Conservation (phyloP, 805 yeast species). For the Vanderwaltozyma verrucispora region DNA sequence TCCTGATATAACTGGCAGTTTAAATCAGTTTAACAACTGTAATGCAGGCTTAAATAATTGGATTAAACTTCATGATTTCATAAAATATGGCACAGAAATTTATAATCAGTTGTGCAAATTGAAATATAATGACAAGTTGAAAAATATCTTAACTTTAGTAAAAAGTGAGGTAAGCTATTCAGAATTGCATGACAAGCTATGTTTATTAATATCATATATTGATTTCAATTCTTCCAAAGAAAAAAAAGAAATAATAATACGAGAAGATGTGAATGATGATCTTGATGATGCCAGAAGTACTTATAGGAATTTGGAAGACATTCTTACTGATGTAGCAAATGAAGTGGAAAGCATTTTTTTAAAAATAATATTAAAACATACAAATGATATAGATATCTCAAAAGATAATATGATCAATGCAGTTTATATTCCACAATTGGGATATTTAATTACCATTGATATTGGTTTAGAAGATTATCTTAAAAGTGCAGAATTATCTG, state of each 20-base stretch:
- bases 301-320: slow-evolving; percentile 27
- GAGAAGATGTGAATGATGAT: slow-evolving; percentile 22
- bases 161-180: slow-evolving; percentile 6
- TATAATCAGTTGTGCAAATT: slow-evolving; percentile 6
- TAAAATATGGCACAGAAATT: slow-evolving; percentile 14
- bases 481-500: slow-evolving; percentile 1
- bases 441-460: slow-evolving; percentile 30
- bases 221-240: slow-evolving; percentile 31
- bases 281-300: slow-evolving; percentile 21
- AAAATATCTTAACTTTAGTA: slow-evolving; percentile 10
- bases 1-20: slow-evolving; percentile 22
- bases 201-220: too few species aligned
- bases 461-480: slow-evolving; percentile 1
- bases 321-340: slow-evolving; percentile 17
- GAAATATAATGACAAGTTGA: background rate
- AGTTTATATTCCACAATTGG: slow-evolving; percentile 38
- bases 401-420: slow-evolving; percentile 22
- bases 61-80: slow-evolving; percentile 21
- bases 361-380: slow-evolving; percentile 5
- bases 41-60: slow-evolving; percentile 22
- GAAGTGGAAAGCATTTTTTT: slow-evolving; percentile 5
- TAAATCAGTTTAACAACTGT: slow-evolving; percentile 19
- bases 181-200: too few species aligned
- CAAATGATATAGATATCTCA: background rate
- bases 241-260: slow-evolving; percentile 20